Conservation (phyloP, 1,139 yeast species). For the Yamadazyma epiphylla region DNA sequence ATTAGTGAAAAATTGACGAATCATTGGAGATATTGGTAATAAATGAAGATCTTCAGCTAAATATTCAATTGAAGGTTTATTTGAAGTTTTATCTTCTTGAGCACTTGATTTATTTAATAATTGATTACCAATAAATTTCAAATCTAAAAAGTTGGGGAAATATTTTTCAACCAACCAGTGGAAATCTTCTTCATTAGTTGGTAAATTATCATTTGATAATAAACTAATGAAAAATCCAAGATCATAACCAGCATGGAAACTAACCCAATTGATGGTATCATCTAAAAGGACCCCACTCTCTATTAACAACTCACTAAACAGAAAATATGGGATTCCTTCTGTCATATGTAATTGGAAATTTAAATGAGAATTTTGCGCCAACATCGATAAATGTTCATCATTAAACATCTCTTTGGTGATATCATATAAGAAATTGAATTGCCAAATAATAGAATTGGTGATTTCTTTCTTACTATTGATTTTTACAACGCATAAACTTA, state of each 20-base stretch:
- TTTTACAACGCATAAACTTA: slow-evolving; percentile 83
- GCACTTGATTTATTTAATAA: slow-evolving; percentile 24
- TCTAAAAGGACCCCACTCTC: slow-evolving; percentile 84
- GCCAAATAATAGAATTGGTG: slow-evolving; percentile 79
- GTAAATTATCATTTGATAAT: slow-evolving; percentile 72
- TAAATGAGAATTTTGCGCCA: slow-evolving; percentile 74
- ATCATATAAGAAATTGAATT: slow-evolving; percentile 86
- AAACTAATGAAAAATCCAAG: slow-evolving; percentile 83
- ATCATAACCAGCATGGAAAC: slow-evolving; percentile 94
- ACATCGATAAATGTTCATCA: slow-evolving; percentile 68
- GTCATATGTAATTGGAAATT: slow-evolving; percentile 73
- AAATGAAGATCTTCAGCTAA: slow-evolving; percentile 58
- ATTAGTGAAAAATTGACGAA: slow-evolving; percentile 43
- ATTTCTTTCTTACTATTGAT: slow-evolving; percentile 58
- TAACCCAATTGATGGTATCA: slow-evolving; percentile 75
- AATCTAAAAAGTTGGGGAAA: slow-evolving; percentile 83
- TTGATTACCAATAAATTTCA: slow-evolving; percentile 70
- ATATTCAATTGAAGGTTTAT: slow-evolving; percentile 46
- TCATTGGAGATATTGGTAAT: slow-evolving; percentile 46
- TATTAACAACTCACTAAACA: slow-evolving; percentile 80
- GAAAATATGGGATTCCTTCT: slow-evolving; percentile 75
- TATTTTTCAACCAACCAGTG: slow-evolving; percentile 65
- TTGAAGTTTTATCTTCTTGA: slow-evolving; percentile 19
- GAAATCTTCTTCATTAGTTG: slow-evolving; percentile 78
- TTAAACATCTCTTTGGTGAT: slow-evolving; percentile 75